Base-by-base conservation (phyloP, 176 grass and related monocot genomes). In the Juncus inflexus region DNA sequence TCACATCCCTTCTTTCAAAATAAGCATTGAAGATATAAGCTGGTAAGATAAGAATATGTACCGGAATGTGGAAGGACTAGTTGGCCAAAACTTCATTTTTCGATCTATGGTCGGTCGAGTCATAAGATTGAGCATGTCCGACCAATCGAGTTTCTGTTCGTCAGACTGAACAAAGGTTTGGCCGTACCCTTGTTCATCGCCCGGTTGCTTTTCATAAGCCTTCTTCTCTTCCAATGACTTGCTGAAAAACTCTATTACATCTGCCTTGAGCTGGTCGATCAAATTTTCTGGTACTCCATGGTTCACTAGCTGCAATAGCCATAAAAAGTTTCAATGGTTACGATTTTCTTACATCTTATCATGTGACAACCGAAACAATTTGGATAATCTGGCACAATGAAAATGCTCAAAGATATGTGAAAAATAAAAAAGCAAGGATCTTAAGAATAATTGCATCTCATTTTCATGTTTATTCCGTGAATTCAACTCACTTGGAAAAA, bases 131-230 rank as follows among this genome's bases (percentile, higher is more conserved):
- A 82, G 50, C 53, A 77, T 10, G 39, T 87, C 81, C 3, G 78
- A 35, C 77, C 84, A 91, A 50, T 91, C 84, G 3, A 91, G 84
- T 55, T 79, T 91, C 59, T 91, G 80, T 39, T 69, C 74, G 0
- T 76, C 19, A 0, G 84, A 84, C 2, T 58, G 16, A 41, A 84
- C 83, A 56, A 78, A 86, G 2, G 52, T 41, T 43, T 86, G 83
- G 7, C 80, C 84, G 42, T 87, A 91, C 12, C 83, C 80, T 75
- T 90, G 73, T 10, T 80, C 7, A 12, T 74, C 49, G 74, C 77
- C 65, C 5, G 77, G 61, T 16, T 10, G 37, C 14, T 63, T 58
- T 15, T 79, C 78, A 7, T 76, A 78, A 3, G 15, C 10, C 73
- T 38, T 63, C 65, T 90, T 90, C 62, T 79, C 61, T 14, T 85